Evolutionary conservation across 73 alveolate genomes (phyloP).

Genomic region (Tetrahymena borealis): DNA sequence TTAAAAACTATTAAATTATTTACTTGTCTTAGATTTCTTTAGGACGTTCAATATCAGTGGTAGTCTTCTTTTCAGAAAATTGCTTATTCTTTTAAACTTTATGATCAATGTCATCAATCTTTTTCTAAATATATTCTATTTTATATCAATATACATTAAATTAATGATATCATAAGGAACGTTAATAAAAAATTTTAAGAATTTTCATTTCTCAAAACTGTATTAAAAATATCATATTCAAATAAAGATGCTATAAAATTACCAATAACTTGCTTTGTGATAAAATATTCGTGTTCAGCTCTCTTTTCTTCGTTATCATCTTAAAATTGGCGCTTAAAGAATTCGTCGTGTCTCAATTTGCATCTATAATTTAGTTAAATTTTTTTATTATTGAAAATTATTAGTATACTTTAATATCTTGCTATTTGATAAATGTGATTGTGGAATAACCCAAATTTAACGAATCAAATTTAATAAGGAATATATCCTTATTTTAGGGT

Average conservation of each 20-base stretch:
- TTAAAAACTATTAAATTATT: background rate
- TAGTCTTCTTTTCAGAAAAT: background rate
- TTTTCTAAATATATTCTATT: background rate
- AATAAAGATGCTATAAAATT: background rate
- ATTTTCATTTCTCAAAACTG: no score
- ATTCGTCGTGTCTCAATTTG: background rate
- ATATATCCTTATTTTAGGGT: no score
- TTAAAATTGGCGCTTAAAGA: background rate
- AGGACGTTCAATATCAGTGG: background rate
- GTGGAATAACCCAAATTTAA: background rate
- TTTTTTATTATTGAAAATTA: background rate
- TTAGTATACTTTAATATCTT: background rate
- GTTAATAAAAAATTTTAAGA: no score
- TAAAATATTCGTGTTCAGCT: background rate
- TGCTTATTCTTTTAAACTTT: background rate
- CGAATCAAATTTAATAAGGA: no score
- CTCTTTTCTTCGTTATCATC: background rate
- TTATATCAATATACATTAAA: background rate
- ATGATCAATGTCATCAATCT: background rate
- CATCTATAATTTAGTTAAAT: background rate
- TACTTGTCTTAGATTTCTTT: background rate
- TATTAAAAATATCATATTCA: background rate
- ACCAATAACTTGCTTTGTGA: background rate
- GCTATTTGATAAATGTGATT: no score
- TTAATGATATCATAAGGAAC: no score